phyloP scores from a whole-genome alignment of 2,329 filamentous ascomycete genomes.

The Didymella keratinophila region DNA sequence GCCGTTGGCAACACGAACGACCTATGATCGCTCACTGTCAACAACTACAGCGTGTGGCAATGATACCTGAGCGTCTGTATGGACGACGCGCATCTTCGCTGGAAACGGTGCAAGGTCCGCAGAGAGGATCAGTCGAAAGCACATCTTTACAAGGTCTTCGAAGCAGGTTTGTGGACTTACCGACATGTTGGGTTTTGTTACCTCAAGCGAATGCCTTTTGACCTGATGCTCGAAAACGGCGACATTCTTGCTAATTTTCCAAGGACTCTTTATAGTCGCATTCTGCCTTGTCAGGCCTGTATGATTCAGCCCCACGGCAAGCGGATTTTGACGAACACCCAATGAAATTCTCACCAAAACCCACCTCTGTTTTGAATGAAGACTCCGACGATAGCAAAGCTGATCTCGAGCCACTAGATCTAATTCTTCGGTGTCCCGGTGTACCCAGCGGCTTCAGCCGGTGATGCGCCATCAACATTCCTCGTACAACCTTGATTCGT shows the following conservation, averaged over 20 bases:
- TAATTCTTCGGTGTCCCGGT: not conserved
- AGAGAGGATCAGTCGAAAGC: no score
- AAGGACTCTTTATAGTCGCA: not conserved
- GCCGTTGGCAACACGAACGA: not conserved
- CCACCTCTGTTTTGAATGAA: not conserved
- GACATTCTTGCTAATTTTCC: not conserved
- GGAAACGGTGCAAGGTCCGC: not conserved
- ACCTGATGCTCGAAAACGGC: not conserved
- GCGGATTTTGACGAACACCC: not conserved
- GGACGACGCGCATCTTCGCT: not conserved
- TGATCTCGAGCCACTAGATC: not conserved
- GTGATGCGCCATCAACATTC: not conserved
- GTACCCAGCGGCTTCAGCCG: not conserved
- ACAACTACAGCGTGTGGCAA: not conserved
- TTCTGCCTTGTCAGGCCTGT: not conserved
- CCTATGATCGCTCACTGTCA: not conserved
- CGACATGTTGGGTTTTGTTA: not conserved
- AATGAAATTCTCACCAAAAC: not conserved
- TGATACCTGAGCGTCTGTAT: not conserved
- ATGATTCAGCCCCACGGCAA: not conserved
- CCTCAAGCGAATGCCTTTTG: not conserved
- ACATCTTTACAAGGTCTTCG: no score
- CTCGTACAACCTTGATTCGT: not conserved
- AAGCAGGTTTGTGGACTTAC: not conserved
- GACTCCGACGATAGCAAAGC: not conserved